phyloP scores from a whole-genome alignment of 2,329 filamentous ascomycete species.

The Verticillium albo-atrum region DNA sequence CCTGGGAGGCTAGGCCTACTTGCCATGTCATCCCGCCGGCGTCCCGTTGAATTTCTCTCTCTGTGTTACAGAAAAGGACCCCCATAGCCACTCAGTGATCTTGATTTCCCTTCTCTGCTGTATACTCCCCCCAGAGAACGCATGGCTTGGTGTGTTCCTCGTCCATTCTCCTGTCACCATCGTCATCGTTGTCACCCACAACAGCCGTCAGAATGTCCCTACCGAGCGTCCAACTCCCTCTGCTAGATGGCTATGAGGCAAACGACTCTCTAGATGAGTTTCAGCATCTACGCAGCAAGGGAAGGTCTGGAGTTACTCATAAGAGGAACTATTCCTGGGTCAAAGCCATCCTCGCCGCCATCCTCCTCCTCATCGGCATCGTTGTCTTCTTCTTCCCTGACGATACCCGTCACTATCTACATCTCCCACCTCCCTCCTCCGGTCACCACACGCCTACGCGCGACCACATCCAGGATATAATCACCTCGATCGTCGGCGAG shows the following conservation, averaged over 20 bases:
- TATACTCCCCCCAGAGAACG: no score
- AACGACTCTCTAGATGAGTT: background rate
- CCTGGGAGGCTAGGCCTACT: background rate
- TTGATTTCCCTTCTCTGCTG: no score
- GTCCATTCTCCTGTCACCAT: background rate
- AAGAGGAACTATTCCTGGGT: background rate
- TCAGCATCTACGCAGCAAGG: background rate
- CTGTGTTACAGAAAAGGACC: no score
- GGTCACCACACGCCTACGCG: background rate
- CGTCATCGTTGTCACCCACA: background rate
- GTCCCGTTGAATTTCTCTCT: background rate
- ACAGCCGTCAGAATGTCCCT: background rate
- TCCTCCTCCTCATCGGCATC: background rate
- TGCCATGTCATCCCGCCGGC: background rate
- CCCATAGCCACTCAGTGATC: no score
- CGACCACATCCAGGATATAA: background rate
- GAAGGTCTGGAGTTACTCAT: background rate
- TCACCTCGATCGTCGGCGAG: background rate
- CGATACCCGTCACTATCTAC: background rate
- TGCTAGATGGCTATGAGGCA: background rate
- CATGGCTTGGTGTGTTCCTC: background rate
- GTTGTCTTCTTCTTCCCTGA: background rate
- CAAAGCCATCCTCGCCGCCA: background rate
- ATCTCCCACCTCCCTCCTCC: background rate
- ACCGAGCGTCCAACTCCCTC: background rate